Conservation (phyloP, 2,329 filamentous ascomycete species). For the Claviceps maximensis region DNA sequence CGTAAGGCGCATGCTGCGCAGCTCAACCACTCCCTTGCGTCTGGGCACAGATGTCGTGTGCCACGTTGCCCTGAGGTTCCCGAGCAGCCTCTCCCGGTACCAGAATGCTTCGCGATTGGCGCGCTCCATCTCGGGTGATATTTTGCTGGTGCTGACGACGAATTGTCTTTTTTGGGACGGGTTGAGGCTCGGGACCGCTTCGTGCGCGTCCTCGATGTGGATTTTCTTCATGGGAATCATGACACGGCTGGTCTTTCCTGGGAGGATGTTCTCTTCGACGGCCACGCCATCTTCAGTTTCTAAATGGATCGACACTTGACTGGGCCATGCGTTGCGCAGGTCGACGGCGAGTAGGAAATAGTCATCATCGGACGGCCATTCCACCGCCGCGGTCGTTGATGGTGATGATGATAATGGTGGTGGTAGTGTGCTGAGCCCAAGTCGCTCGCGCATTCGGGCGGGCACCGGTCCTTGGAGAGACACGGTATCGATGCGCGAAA, state of each 20-base stretch:
- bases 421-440: slow-evolving; percentile 19
- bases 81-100: slow-evolving; percentile 74
- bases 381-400: slow-evolving; percentile 14
- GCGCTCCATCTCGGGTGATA: slow-evolving; percentile 67
- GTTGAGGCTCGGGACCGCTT: slow-evolving; percentile 66
- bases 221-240: slow-evolving; percentile 64
- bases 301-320: slow-evolving; percentile 55
- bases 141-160: slow-evolving; percentile 68
- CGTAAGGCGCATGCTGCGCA: slow-evolving; percentile 61
- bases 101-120: slow-evolving; percentile 75
- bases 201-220: slow-evolving; percentile 63
- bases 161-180: slow-evolving; percentile 81
- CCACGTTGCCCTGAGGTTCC: slow-evolving; percentile 60
- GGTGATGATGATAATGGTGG: not conserved
- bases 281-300: slow-evolving; percentile 34
- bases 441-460: slow-evolving; percentile 40
- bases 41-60: slow-evolving; percentile 36
- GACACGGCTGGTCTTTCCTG: slow-evolving; percentile 59
- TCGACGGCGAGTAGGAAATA: slow-evolving; percentile 74
- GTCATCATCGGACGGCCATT: slow-evolving; percentile 32
- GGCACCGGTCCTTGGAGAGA: slow-evolving; percentile 59
- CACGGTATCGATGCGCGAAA: slow-evolving; percentile 66
- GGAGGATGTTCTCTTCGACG: slow-evolving; percentile 45
- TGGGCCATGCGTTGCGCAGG: slow-evolving; percentile 82
- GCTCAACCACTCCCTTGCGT: slow-evolving; percentile 56